Conservation (phyloP, 352 stramenopile species). For the Globisporangium radiosum region DNA sequence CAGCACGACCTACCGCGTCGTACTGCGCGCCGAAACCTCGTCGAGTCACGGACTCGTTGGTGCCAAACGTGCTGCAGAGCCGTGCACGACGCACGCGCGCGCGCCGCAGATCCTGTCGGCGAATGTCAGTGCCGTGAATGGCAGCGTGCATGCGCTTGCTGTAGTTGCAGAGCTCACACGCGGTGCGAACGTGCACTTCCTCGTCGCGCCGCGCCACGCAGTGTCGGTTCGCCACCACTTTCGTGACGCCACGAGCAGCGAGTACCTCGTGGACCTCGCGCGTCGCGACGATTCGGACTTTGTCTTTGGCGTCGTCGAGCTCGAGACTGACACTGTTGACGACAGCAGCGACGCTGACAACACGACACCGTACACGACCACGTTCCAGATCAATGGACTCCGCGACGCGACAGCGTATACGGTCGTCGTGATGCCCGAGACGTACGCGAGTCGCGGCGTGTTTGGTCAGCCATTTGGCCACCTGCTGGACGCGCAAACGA, state of each 20-base stretch:
- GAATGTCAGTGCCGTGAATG: constrained; percentile 27
- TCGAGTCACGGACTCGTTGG: constrained; percentile 49
- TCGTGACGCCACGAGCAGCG: constrained; percentile 25
- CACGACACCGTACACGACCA: constrained; percentile 12
- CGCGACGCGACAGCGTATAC: constrained; percentile 40
- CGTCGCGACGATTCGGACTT: constrained; percentile 9
- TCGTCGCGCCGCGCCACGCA: constrained; percentile 12
- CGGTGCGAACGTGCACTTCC: constrained; percentile 51
- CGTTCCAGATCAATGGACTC: constrained; percentile 37
- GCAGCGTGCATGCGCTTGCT: constrained; percentile 37
- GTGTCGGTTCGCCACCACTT: constrained; percentile 20
- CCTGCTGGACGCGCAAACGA: constrained; percentile 44
- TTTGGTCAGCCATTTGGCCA: constrained; percentile 38
- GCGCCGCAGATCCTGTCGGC: constrained; percentile 39
- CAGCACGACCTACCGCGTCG: constrained; percentile 40
- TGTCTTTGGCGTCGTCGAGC: constrained; percentile 5
- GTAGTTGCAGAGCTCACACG: constrained; percentile 34
- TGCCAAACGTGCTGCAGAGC: constrained; percentile 10
- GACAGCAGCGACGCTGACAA: background rate
- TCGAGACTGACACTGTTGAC: background rate
- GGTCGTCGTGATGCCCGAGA: constrained; percentile 60
- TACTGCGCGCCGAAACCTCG: constrained; percentile 39
- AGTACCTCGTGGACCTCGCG: constrained; percentile 21
- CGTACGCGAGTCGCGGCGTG: constrained; percentile 48
- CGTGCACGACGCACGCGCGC: constrained; percentile 38